Base-by-base conservation (phyloP, 192 early-diverging fungal genomes). In the Entophlyctis luteolus region DNA sequence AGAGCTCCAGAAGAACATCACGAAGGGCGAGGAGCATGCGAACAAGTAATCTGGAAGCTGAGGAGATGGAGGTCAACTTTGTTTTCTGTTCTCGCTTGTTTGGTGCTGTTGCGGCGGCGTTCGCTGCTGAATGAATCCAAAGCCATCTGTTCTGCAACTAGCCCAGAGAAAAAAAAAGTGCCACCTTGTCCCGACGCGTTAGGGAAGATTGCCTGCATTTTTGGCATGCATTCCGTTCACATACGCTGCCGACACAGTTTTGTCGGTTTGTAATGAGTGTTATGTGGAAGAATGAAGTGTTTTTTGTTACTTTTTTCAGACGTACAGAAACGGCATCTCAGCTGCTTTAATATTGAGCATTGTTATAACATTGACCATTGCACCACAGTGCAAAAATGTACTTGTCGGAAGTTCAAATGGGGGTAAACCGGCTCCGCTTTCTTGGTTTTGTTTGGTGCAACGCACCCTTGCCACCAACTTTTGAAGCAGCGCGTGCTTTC, bases 1-100 rank as follows among this genome's bases (percentile, higher is more conserved):
- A 35, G 93, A 94, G 65, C 87, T 98, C 75, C 84, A 88, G 75
- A 81, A 79, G 68, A 98, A 92, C 87, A 97, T 96, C 66, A 50
- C 66, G 59, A 94, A 93, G 81, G 96, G 96, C 48, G 82, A 88
- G 62, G 77, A 79, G 53, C 97, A 95, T 82, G 89, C 86, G 73
- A 81, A 78, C 62, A 83, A 83, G 76, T n/a, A 52, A 52, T 20
- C 6, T 8, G 49, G 25, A 12, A 20, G 49, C 6, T 20, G 22
- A 20, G 14, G 49, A 25, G n/a, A n/a, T n/a, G n/a, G n/a, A n/a
- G n/a, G 42, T 45, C 42, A 10, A 45, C 42, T 45, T 45, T 45
- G n/a, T 45, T 45, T 12, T 45, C 10, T 45, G 42, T 45, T 45
- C 42, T n/a, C n/a, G n/a, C n/a, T n/a, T n/a, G n/a, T n/a, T n/a